Percentiles rank a stretch among this genome's conserved stretches.
Evolutionary conservation across 2,329 filamentous ascomycete genomes (phyloP).

Genomic region (Paecilomyces variotii): DNA sequence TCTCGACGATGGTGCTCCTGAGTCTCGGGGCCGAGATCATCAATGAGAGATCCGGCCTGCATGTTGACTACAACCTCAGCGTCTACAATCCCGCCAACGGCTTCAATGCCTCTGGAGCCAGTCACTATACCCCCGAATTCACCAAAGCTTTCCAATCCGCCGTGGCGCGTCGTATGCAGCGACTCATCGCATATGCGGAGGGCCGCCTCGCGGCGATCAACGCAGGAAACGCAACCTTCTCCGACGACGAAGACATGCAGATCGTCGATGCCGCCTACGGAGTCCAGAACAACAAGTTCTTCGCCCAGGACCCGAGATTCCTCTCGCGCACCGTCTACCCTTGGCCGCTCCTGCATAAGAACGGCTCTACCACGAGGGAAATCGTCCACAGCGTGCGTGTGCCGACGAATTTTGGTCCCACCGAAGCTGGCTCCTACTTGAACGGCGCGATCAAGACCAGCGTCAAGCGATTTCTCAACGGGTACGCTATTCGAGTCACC

Average conservation of each 20-base stretch:
- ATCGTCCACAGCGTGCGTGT: conserved; percentile 11
- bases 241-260: conserved; percentile 12
- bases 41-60: conserved; percentile 4
- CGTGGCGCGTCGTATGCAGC: conserved; percentile 2
- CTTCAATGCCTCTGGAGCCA: background rate
- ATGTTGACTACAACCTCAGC: conserved; percentile 6
- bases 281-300: conserved; percentile 13
- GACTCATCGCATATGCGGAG: conserved; percentile 5
- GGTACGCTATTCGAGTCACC: background rate
- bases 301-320: conserved; percentile 10
- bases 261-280: conserved; percentile 10
- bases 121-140: background rate
- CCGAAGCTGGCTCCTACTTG: background rate
- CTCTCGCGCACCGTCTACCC: conserved; percentile 11
- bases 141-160: background rate
- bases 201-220: conserved; percentile 6
- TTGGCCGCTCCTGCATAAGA: conserved; percentile 14
- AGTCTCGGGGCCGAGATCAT: conserved; percentile 8
- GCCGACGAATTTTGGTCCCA: background rate
- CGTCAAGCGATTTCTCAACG: background rate
- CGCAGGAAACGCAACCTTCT: conserved; percentile 5
- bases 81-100: conserved; percentile 9
- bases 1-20: conserved; percentile 11
- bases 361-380: conserved; percentile 8
- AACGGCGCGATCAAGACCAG: background rate